These are phyloP conservation scores for Eucalyptus polybractea DNA, from an alignment of 345 rosid species.

Conservation along the genomic window DNA sequence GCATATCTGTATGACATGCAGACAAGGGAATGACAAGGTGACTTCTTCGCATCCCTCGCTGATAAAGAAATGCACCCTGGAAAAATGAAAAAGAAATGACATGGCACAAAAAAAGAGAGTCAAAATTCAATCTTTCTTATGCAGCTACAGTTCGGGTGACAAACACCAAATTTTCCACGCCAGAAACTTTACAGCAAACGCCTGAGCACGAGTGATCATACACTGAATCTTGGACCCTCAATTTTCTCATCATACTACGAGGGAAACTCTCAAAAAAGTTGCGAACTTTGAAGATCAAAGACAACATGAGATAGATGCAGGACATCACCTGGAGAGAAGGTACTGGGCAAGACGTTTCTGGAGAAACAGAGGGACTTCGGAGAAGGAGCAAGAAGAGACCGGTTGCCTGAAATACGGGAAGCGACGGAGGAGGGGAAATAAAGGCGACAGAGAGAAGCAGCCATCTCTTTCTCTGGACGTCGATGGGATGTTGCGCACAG, in stretches of 20 bases:
- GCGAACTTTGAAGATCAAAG: background rate
- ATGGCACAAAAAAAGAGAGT: background rate
- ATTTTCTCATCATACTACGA: background rate
- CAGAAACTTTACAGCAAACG: background rate
- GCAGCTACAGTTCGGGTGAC: background rate
- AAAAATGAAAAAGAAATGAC: background rate
- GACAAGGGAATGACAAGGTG: background rate
- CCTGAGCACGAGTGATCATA: background rate
- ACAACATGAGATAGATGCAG: background rate
- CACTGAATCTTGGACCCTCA: background rate
- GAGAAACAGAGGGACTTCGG: slow-evolving; percentile 1
- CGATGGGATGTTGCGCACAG: background rate
- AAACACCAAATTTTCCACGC: background rate
- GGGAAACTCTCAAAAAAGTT: background rate
- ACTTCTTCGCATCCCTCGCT: background rate
- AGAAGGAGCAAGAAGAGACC: background rate
- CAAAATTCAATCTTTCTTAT: background rate
- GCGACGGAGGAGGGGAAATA: background rate
- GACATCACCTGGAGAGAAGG: slow-evolving; percentile 4
- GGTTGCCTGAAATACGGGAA: background rate
- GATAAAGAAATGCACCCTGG: background rate
- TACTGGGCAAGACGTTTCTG: background rate
- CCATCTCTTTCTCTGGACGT: background rate
- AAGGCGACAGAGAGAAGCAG: background rate
- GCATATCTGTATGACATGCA: slow-evolving; percentile 16